These are phyloP conservation scores for Acacia confusa DNA, from an alignment of 306 rosid species.

Conservation along the genomic window DNA sequence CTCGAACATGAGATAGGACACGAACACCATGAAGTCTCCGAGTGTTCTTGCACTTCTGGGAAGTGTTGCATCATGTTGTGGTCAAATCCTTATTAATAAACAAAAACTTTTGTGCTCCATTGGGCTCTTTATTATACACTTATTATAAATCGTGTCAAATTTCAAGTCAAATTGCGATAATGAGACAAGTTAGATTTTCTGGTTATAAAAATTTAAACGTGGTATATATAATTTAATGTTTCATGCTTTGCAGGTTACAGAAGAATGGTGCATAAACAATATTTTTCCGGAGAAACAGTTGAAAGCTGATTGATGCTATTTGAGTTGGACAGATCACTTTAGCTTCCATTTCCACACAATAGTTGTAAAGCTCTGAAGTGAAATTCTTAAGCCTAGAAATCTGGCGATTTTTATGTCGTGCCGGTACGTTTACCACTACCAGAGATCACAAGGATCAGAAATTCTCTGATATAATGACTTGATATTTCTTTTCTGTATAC, in stretches of 20 bases:
- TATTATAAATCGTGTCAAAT: background rate
- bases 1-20: background rate
- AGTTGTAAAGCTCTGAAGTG: slow-evolving; percentile 40
- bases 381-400: slow-evolving; percentile 25
- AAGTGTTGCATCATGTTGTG: background rate
- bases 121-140: slow-evolving; percentile 2
- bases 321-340: slow-evolving; percentile 4
- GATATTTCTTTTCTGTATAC: slow-evolving; percentile 29
- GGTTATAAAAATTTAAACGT: slow-evolving; percentile 1
- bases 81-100: background rate
- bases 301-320: slow-evolving; percentile 59
- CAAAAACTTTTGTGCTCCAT: background rate
- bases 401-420: slow-evolving; percentile 12
- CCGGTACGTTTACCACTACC: slow-evolving; percentile 29
- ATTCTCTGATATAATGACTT: slow-evolving; percentile 6
- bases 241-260: slow-evolving; percentile 59
- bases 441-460: slow-evolving; percentile 27
- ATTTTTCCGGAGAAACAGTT: slow-evolving; percentile 67
- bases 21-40: background rate
- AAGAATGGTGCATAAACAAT: slow-evolving; percentile 87
- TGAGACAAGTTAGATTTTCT: background rate
- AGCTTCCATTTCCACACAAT: slow-evolving; percentile 1
- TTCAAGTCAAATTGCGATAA: background rate
- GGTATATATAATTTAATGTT: slow-evolving; percentile 1
- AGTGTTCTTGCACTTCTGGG: background rate